Base-by-base conservation (phyloP, 306 rosid genomes). In the Begonia masoniana region DNA sequence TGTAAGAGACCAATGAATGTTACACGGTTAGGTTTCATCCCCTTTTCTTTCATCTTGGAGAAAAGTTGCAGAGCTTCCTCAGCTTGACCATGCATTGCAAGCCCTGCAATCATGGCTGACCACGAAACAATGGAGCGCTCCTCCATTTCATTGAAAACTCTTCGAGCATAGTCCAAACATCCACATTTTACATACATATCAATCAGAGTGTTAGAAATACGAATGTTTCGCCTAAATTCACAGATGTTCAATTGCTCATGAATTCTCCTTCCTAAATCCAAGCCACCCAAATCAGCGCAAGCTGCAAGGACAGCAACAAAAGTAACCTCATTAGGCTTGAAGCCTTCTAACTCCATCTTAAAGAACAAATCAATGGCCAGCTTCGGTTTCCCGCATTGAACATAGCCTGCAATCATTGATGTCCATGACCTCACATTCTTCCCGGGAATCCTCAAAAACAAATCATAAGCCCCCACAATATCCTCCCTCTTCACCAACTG, bases 361-460 rank as follows among this genome's bases (percentile, higher is more conserved):
- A 60, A 15, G 62, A 74, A 77, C 9, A 74, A 36, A 60, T 47
- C 14, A 49, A 77, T 51, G 1, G 83, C 83, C 59, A 68, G 76
- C 66, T 71, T 71, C 0, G 83, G 73, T 67, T 55, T 74, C 50
- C 83, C 82, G 43, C 71, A 69, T 39, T 69, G 81, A 16, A 66
- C 81, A 48, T 52, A 72, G 14, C 88, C 88, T 9, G 66, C 54
- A 62, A 72, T 72, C 74, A 71, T 73, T n/a, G 75, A 65, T 13
- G 83, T 80, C 87, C 87, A 80, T 12, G 80, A 80, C 75, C 87
- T 76, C 56, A 76, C 67, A 60, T 54, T 80, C 53, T 66, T 76
- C 35, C 53, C 42, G 0, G 74, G 71, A 69, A 72, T 76, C 65
- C 43, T 23, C 12, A 31, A 69, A 68, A 80, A 80, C 21, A 76